A percentile compares a stretch with the other conserved stretches of the same genome.
These are phyloP conservation scores for Guadua angustifolia DNA, from an alignment of 176 grass and related monocot genomes.

Conservation along the genomic window DNA sequence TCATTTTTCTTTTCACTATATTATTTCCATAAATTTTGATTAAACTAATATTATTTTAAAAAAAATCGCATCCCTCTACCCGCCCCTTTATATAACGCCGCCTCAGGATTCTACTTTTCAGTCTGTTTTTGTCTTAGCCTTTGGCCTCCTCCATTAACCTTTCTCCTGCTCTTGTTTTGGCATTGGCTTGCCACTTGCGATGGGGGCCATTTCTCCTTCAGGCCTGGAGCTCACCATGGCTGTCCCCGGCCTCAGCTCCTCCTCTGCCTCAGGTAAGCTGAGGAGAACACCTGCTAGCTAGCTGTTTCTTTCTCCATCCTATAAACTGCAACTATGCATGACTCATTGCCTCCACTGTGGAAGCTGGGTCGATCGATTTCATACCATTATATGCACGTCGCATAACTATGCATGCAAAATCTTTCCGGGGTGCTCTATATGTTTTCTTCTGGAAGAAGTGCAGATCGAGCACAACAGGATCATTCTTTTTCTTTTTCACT, in stretches of 20 bases:
- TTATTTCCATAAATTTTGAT: too few species aligned
- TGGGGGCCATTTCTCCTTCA: conserved; percentile 71
- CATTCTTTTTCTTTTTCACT: neutral
- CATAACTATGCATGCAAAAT: neutral
- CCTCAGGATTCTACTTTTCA: conserved; percentile 58
- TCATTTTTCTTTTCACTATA: too few species aligned
- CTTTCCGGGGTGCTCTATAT: neutral
- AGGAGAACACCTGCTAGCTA: neutral
- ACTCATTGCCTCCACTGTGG: neutral
- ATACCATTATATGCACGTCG: neutral
- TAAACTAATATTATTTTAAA: too few species aligned
- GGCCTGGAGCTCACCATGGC: conserved; percentile 97
- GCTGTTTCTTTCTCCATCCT: neutral
- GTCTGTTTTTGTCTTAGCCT: conserved; percentile 43
- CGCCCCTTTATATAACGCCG: conserved; percentile 47
- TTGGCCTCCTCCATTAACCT: neutral
- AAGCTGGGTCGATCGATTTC: conserved; percentile 2
- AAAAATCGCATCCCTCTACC: too few species aligned
- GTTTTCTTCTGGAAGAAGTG: neutral
- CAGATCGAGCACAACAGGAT: neutral
- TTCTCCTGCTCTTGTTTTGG: conserved; percentile 32
- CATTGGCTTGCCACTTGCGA: conserved; percentile 39
- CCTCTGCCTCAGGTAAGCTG: conserved; percentile 76
- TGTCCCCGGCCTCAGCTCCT: conserved; percentile 78
- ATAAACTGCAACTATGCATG: neutral